Base-by-base conservation (phyloP, 179 eudicot genomes). In the Amaranthus tricolor region DNA sequence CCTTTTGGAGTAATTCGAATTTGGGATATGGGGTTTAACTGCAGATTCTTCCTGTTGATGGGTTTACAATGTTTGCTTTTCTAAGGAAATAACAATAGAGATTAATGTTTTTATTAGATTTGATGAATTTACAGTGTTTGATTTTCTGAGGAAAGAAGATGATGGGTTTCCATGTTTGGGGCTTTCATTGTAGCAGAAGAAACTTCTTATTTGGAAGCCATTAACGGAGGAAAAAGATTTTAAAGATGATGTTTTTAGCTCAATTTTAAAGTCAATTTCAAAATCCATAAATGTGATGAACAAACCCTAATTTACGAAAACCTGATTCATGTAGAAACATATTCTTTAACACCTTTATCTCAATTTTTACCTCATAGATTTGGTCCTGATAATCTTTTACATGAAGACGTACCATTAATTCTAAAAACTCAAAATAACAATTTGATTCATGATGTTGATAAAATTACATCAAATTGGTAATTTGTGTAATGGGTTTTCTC, bases 301-400 rank as follows among this genome's bases (percentile, higher is more conserved):
- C 50, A 53, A 12, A 47, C 31, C 14, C 44, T 57, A 45, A 55
- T n/a, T 16, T 64, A 71, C 15, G 77, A 60, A 8, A 21, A 6
- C 62, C 62, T 57, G 21, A 74, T 67, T 10, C 64, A 14, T 5
- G 52, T 24, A 49, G 7, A 52, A 20, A 14, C 54, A 19, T 64
- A 13, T 20, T 20, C 19, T 21, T 93, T 86, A 40, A 72, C 62
- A 19, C 85, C 93, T 6, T 56, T 94, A 10, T 77, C 85, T 0
- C 72, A 82, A 2, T 70, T 90, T 45, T 68, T 92, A 7, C 89
- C 94, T 0, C 67, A 81, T 55, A 86, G 96, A 14, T 94, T 94
- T 56, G 98, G 97, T 0, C 97, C 97, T 0, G 79, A 66, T 63
- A 94, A 92, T 85, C 77, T 94, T 3, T 71, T 94, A 13, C 86